Evolutionary conservation across 2,329 filamentous ascomycete species (phyloP), one percentile per base, ranked within the genome.

Genomic region (Botrytis tulipae): DNA sequence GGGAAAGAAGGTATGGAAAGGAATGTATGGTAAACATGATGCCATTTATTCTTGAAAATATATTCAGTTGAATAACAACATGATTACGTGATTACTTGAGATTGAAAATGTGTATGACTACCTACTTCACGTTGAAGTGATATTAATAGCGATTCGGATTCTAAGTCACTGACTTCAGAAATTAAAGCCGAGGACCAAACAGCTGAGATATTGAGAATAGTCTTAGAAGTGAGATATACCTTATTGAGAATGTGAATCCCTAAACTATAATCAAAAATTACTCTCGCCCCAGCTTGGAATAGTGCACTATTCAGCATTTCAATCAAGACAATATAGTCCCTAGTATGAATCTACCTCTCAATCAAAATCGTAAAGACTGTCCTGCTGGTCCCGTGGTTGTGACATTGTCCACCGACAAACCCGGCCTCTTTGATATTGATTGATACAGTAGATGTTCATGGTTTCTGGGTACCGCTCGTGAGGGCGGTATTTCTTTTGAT

Each of bases 1-100:
- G 14, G 4, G 14, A 54, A 35, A 35, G 35, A 35, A 35, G 4
- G 35, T 6, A 35, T 35, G 35, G 35, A 4, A 35, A 35, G 12
- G 12, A 16, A 54, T 25, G 12, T n/a, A 54, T 29, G 2, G 1
- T 0, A 3, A 29, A 16, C n/a, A 16, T 5, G 0, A 54, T 3
- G 6, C 16, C 25, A 0, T 54, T 2, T 4, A 8, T 54, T 7
- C 3, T 54, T 8, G n/a, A 18, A 54, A 14, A 1, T 3, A 6
- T 1, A n/a, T 25, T n/a, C 5, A n/a, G 25, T 16, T 7, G 3
- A 54, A 29, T 29, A 12, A 16, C 14, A 12, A 29, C 3, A 29
- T 29, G 25, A 8, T 3, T 12, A 1, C 6, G n/a, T 29, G 6
- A 16, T 29, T 16, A 54, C 51, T 29, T 16, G 51, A 8, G 1